These are phyloP conservation scores for Emmonsiellopsis sp. DNA, from an alignment of 2,329 filamentous ascomycete species.

Conservation along the genomic window DNA sequence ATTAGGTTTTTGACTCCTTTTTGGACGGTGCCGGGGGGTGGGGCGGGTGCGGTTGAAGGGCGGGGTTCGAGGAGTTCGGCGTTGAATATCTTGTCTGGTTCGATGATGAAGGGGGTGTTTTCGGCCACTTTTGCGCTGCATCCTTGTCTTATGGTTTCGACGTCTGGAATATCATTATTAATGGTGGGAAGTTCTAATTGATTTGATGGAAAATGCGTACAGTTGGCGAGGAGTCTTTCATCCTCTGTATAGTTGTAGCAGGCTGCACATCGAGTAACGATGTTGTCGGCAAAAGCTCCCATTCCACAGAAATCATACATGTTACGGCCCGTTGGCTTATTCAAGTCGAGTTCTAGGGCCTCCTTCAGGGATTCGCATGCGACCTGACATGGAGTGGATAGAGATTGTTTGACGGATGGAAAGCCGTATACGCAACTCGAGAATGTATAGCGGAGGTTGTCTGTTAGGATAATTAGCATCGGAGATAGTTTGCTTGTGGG, in stretches of 20 bases:
- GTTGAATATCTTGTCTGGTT: constrained; percentile 32
- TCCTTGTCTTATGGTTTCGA: constrained; percentile 37
- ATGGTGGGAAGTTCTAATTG: constrained; percentile 6
- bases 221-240: constrained; percentile 35
- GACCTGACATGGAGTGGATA: constrained; percentile 37
- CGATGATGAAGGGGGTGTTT: constrained; percentile 30
- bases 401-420: constrained; percentile 23
- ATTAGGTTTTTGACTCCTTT: constrained; percentile 21
- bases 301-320: constrained; percentile 29
- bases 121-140: constrained; percentile 30
- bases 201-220: constrained; percentile 20
- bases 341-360: constrained; percentile 23
- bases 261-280: constrained; percentile 31
- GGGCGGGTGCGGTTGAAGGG: constrained; percentile 14
- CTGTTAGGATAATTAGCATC: constrained; percentile 18
- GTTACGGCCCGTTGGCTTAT: constrained; percentile 19
- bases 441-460: constrained; percentile 37
- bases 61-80: constrained; percentile 28
- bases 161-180: constrained; percentile 20
- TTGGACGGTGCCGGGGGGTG: constrained; percentile 8
- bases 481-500: not conserved
- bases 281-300: constrained; percentile 30
- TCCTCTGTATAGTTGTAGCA: constrained; percentile 35
- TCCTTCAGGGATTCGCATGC: constrained; percentile 26
- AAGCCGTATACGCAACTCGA: constrained; percentile 35